These are phyloP conservation scores for Polychaeton citri DNA, from an alignment of 2,329 filamentous ascomycete species.

Conservation along the genomic window DNA sequence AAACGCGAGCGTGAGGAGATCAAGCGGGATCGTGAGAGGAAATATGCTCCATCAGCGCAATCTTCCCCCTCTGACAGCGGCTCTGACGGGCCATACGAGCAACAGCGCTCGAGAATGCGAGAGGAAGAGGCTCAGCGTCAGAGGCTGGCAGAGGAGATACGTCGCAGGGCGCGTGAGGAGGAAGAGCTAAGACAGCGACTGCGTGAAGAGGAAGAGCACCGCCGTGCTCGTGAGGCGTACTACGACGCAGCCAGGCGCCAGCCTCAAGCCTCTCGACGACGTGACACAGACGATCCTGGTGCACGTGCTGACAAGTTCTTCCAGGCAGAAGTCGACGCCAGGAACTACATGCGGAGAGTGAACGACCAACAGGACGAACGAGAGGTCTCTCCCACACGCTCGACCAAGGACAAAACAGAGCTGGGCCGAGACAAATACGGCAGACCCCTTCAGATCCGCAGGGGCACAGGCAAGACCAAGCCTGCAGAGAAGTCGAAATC, in stretches of 20 bases:
- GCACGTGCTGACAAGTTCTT: conserved; percentile 15
- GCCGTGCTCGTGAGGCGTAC: conserved; percentile 10
- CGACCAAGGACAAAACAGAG: conserved; percentile 5
- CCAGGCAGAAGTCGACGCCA: conserved; percentile 10
- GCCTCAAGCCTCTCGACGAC: conserved; percentile 11
- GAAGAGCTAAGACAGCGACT: conserved; percentile 4
- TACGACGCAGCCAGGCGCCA: conserved; percentile 11
- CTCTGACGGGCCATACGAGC: conserved; percentile 7
- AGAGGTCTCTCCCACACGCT: not conserved
- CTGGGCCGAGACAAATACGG: conserved; percentile 14
- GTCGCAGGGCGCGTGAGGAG: conserved; percentile 4
- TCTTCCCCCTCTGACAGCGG: conserved; percentile 11
- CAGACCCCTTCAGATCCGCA: conserved; percentile 12
- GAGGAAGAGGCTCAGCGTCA: not conserved
- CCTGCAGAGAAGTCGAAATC: too few relatives aligned
- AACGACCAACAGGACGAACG: not conserved
- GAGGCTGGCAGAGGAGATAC: not conserved
- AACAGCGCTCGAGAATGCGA: not conserved
- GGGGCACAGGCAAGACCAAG: conserved; percentile 11
- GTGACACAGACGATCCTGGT: conserved; percentile 11
- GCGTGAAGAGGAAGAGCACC: conserved; percentile 6
- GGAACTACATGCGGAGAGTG: conserved; percentile 15
- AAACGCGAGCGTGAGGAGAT: conserved; percentile 1
- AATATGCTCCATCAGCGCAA: not conserved
- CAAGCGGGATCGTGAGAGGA: not conserved